phyloP scores from a whole-genome alignment of 768 basidiomycete species.

The Galerina sulciceps region DNA sequence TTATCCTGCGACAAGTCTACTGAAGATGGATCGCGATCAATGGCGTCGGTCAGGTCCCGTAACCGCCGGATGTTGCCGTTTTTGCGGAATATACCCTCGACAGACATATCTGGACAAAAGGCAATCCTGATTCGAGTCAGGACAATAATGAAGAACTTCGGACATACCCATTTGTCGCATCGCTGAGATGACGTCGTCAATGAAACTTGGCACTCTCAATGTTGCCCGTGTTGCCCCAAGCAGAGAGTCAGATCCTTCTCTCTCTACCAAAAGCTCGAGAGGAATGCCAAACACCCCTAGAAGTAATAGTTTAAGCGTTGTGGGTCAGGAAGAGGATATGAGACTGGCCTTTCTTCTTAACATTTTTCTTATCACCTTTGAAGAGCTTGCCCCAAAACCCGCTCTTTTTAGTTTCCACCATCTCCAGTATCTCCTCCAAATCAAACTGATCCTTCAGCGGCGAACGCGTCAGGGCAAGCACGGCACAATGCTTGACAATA shows the following conservation, averaged over 20 bases:
- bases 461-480: conserved; percentile 78
- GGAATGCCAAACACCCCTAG: conserved; percentile 93
- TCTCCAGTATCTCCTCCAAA: conserved; percentile 90
- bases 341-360: conserved; percentile 80
- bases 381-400: conserved; percentile 97
- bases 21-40: conserved; percentile 91
- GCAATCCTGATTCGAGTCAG: conserved; percentile 1
- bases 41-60: conserved; percentile 87
- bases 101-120: conserved; percentile 82
- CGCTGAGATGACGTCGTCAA: conserved; percentile 96
- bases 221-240: conserved; percentile 87
- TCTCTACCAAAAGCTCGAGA: conserved; percentile 89
- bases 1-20: conserved; percentile 95
- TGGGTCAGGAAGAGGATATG: neutral
- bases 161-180: conserved; percentile 98
- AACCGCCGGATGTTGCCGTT: conserved; percentile 96
- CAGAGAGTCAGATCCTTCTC: conserved; percentile 94
- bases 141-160: neutral
- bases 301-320: neutral
- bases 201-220: conserved; percentile 92
- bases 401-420: conserved; percentile 91
- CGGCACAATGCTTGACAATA: conserved; percentile 90
- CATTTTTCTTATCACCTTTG: conserved; percentile 84
- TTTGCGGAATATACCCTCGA: conserved; percentile 98
- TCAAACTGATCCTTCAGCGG: conserved; percentile 84